Conservation (phyloP, 1,284 basidiomycete genomes). For the Cryptococcus sp. region DNA sequence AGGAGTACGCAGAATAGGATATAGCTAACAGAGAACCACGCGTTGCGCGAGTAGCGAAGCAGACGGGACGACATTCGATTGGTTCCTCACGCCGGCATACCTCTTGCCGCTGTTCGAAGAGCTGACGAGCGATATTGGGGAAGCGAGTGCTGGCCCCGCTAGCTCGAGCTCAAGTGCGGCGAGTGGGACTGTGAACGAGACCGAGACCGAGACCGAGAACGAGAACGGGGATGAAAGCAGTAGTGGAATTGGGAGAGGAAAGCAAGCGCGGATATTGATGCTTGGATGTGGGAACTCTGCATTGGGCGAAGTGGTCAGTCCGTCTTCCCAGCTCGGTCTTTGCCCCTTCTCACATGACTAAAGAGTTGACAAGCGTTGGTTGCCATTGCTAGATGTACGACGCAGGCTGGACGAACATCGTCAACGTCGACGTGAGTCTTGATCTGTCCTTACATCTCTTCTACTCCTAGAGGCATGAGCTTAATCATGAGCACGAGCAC, state of each 20-base stretch:
- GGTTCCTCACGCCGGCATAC: constrained; percentile 52
- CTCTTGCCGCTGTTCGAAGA: constrained; percentile 47
- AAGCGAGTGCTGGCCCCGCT: not conserved
- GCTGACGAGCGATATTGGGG: constrained; percentile 23
- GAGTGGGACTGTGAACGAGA: too few relatives aligned
- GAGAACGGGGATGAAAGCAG: too few relatives aligned
- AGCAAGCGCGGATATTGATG: constrained; percentile 71
- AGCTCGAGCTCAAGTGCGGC: too few relatives aligned
- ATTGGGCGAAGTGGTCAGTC: constrained; percentile 55
- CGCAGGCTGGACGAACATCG: constrained; percentile 79
- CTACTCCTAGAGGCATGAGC: not conserved
- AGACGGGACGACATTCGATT: constrained; percentile 73
- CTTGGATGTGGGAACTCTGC: constrained; percentile 89
- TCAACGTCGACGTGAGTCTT: constrained; percentile 77
- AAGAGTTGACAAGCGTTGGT: constrained; percentile 2
- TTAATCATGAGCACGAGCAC: too few relatives aligned
- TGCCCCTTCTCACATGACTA: too few relatives aligned
- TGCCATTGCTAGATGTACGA: constrained; percentile 72
- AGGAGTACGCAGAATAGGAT: constrained; percentile 1
- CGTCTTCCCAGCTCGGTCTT: too few relatives aligned
- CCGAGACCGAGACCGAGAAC: too few relatives aligned
- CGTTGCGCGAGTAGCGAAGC: constrained; percentile 59
- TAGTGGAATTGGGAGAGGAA: constrained; percentile 47
- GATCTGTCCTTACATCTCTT: not conserved
- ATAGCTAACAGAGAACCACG: not conserved